These are phyloP conservation scores for Artomyces pyxidatus DNA, from an alignment of 768 basidiomycete genomes.

Conservation along the genomic window DNA sequence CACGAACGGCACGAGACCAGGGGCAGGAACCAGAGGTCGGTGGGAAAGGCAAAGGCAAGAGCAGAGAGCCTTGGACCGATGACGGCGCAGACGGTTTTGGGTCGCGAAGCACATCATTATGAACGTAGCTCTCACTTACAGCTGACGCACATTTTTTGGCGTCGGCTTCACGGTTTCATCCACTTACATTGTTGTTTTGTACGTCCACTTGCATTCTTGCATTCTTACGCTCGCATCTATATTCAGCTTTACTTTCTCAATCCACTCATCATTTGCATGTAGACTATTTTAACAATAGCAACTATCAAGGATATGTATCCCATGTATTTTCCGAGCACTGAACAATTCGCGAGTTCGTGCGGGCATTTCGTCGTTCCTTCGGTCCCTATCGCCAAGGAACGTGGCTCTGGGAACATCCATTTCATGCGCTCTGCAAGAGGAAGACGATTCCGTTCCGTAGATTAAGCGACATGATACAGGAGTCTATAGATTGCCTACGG, in stretches of 20 bases:
- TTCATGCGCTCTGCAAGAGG: no score
- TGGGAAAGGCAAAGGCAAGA: slow-evolving; percentile 62
- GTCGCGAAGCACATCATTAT: slow-evolving; percentile 11
- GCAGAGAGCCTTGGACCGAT: slow-evolving; percentile 37
- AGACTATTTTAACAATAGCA: slow-evolving; percentile 10
- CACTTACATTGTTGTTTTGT: slow-evolving; percentile 1
- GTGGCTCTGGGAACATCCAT: no score
- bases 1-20: slow-evolving; percentile 1
- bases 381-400: no score
- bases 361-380: no score
- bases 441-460: no score
- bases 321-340: slow-evolving; percentile 4
- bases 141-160: background rate
- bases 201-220: slow-evolving; percentile 9
- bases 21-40: slow-evolving; percentile 19
- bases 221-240: slow-evolving; percentile 15
- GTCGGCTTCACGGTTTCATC: background rate
- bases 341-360: no score
- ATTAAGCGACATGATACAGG: no score
- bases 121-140: slow-evolving; percentile 7
- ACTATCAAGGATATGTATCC: slow-evolving; percentile 13
- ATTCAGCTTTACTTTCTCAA: slow-evolving; percentile 11
- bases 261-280: slow-evolving; percentile 15
- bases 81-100: slow-evolving; percentile 18
- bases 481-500: no score